Percentiles rank a stretch among this genome's conserved stretches.
Conservation (phyloP, 208 protist species). For the Vickermania ingenoplastis region DNA sequence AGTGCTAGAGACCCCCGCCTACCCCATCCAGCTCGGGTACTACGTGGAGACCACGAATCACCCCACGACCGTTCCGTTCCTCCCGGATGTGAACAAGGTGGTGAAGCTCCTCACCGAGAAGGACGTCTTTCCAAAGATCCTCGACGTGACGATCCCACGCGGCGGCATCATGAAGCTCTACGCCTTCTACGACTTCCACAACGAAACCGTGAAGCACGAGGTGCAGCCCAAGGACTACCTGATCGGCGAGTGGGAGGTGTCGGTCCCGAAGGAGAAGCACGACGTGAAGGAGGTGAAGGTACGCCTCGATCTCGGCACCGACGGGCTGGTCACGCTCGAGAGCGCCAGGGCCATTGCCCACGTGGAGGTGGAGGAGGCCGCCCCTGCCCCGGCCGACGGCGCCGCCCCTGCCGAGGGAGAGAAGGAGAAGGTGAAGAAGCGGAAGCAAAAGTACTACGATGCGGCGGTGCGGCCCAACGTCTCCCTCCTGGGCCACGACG, state of each 20-base stretch:
- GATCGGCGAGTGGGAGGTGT: slow-evolving; percentile 66
- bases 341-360: slow-evolving; percentile 49
- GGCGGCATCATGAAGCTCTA: slow-evolving; percentile 64
- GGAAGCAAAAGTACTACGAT: slow-evolving; percentile 20
- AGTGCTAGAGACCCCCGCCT: slow-evolving; percentile 64
- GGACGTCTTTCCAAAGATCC: slow-evolving; percentile 63
- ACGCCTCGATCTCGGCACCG: slow-evolving; percentile 46
- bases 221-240: slow-evolving; percentile 36
- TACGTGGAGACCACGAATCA: slow-evolving; percentile 45
- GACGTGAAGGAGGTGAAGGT: slow-evolving; percentile 48
- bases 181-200: slow-evolving; percentile 69
- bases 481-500: slow-evolving; percentile 39
- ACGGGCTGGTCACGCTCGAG: slow-evolving; percentile 60
- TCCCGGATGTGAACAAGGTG: slow-evolving; percentile 82
- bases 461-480: slow-evolving; percentile 47
- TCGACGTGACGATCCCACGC: slow-evolving; percentile 73
- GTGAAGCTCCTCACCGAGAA: slow-evolving; percentile 44
- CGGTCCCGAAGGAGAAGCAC: slow-evolving; percentile 17
- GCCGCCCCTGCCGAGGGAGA: slow-evolving; percentile 10
- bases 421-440: slow-evolving; percentile 27
- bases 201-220: slow-evolving; percentile 24
- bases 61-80: slow-evolving; percentile 55
- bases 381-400: slow-evolving; percentile 7
- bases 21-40: slow-evolving; percentile 77
- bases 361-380: slow-evolving; percentile 49